Base-by-base conservation (phyloP, 2,329 filamentous ascomycete species). In the Diaporthe helianthi region DNA sequence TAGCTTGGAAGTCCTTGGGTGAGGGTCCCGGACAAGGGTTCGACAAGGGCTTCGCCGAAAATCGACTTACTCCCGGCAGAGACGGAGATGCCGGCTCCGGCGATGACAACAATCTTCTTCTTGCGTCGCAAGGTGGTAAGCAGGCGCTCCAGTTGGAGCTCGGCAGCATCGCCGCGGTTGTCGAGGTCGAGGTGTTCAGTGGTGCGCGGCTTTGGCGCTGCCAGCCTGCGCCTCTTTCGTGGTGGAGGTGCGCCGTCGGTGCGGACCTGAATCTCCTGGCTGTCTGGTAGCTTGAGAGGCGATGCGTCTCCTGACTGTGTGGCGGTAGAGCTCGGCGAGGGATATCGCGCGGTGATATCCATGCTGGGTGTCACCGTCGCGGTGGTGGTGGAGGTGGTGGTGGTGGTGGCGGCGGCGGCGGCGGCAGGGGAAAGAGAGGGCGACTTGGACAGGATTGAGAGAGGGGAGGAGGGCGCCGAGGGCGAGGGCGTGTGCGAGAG, bases 51-150 rank as follows among this genome's bases (percentile, higher is more conserved):
- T 51, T 65, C 71, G 55, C 54, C 29, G 71, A 73, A 67, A 71
- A 74, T 76, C 71, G 74, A 88, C 91, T 77, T 86, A 92, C 90
- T 97, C 72, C 96, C 96, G 74, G 96, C 95, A 66, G 95, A 95
- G 64, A 98, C 96, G 47, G 96, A 98, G 76, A 99, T 99, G 72
- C 96, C 96, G 73, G 96, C 96, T 69, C 96, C 96, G 55, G 95
- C 96, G 78, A 99, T 92, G 64, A 98, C 93, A 41, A 99, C 93
- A 78, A 99, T 97, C 83, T 97, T 98, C 82, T 94, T 93, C 84
- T 96, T 96, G 77, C 92, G 94, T 76, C 92, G 91, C 68, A 99
- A 81, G 29, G 90, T 90, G 52, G 90, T 87, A 53, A 94, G 82
- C 36, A 99, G 83, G 68, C 90, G 87, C 71, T 92, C 87, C 47